phyloP scores from a whole-genome alignment of 768 basidiomycete species.

The Gyrodon lividus region DNA sequence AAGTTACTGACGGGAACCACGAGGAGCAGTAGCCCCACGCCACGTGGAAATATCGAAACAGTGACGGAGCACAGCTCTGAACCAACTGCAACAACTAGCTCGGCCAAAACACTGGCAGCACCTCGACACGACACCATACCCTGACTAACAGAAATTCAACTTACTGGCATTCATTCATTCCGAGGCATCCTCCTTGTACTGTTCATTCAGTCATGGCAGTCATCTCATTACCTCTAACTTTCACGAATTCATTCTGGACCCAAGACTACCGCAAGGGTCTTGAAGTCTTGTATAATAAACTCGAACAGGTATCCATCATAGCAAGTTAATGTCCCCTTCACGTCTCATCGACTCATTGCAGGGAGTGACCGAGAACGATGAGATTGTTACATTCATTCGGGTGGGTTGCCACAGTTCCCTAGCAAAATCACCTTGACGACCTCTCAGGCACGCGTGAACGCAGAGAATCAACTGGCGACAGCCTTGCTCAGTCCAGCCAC shows the following conservation, averaged over 20 bases:
- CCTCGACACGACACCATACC: slow-evolving; percentile 7
- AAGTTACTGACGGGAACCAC: neutral
- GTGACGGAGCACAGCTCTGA: slow-evolving; percentile 1
- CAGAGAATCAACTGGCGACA: slow-evolving; percentile 64
- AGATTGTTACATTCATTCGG: slow-evolving; percentile 79
- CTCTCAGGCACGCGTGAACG: slow-evolving; percentile 67
- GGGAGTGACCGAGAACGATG: slow-evolving; percentile 82
- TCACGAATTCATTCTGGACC: slow-evolving; percentile 94
- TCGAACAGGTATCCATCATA: slow-evolving; percentile 62
- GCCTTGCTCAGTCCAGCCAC: slow-evolving; percentile 52
- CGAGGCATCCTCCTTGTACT: neutral
- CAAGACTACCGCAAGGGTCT: slow-evolving; percentile 86
- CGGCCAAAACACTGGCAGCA: neutral
- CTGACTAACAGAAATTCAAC: neutral
- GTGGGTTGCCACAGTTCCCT: slow-evolving; percentile 43
- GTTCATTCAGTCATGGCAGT: slow-evolving; percentile 63
- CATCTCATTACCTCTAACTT: slow-evolving; percentile 83
- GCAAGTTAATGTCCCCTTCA: neutral
- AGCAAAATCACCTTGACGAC: slow-evolving; percentile 7
- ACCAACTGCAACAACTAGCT: slow-evolving; percentile 1
- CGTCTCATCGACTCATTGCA: slow-evolving; percentile 32
- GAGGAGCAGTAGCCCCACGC: neutral
- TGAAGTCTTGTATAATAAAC: slow-evolving; percentile 70
- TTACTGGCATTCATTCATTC: neutral
- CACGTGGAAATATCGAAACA: slow-evolving; percentile 9